Percentiles rank a stretch among this genome's conserved stretches.
Conservation (phyloP, 2,329 filamentous ascomycete genomes). For the Hortaea werneckii region DNA sequence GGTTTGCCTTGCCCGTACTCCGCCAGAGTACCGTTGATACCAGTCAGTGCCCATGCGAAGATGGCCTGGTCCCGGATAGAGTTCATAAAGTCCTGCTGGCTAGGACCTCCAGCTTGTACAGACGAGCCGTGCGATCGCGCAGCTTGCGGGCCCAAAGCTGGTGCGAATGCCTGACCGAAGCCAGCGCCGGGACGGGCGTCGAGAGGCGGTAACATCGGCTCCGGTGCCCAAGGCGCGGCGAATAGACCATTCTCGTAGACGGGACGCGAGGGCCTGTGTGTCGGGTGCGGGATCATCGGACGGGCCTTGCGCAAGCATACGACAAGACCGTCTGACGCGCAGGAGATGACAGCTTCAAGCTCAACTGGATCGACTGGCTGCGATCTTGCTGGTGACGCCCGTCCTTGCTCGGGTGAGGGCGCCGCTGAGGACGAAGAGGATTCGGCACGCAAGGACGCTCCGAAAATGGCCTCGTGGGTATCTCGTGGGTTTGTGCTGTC, state of each 20-base stretch:
- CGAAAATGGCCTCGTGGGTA: slow-evolving; percentile 36
- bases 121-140: slow-evolving; percentile 12
- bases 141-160: slow-evolving; percentile 24
- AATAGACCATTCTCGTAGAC: slow-evolving; percentile 56
- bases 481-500: slow-evolving; percentile 33
- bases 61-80: slow-evolving; percentile 76
- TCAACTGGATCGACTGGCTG: slow-evolving; percentile 45
- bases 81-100: slow-evolving; percentile 57
- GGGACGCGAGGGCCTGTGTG: slow-evolving; percentile 37
- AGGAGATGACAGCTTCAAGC: slow-evolving; percentile 82
- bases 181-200: slow-evolving; percentile 24
- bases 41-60: slow-evolving; percentile 75
- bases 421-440: slow-evolving; percentile 25
- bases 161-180: slow-evolving; percentile 26
- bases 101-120: slow-evolving; percentile 38
- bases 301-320: slow-evolving; percentile 68
- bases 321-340: slow-evolving; percentile 77
- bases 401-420: slow-evolving; percentile 18
- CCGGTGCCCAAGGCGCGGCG: slow-evolving; percentile 67
- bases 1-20: slow-evolving; percentile 54
- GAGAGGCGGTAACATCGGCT: slow-evolving; percentile 46
- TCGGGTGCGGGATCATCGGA: slow-evolving; percentile 53
- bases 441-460: slow-evolving; percentile 27
- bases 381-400: slow-evolving; percentile 10
- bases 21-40: slow-evolving; percentile 67